Evolutionary conservation across 1,139 yeast genomes (phyloP), one percentile per base, ranked within the genome.

Genomic region (Meyerozyma elateridarum): DNA sequence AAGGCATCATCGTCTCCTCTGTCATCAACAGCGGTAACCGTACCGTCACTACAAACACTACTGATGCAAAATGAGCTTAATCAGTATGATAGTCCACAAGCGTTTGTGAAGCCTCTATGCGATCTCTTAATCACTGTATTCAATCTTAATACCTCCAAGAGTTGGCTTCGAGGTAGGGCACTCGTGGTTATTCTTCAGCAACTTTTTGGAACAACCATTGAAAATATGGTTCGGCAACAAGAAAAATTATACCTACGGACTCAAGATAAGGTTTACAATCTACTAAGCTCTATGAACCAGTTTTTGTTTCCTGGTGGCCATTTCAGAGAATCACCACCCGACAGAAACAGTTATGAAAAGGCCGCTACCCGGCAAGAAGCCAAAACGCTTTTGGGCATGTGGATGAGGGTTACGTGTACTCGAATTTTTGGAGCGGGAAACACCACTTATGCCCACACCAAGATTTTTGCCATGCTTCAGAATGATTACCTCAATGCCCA

Each of bases 121-220:
- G 95, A 87, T 42, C 53, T 85, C 8, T 68, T 88, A 31, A 72
- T 85, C 14, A 65, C 83, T 0, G 52, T 87, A 1, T 89, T 89
- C 56, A 76, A 85, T 15, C 59, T 85, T 17, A 76, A 79, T 35
- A 72, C 70, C 26, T 68, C 84, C 2, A 78, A 76, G 34, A 72
- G 75, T 31, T 87, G 96, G 95, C 58, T 88, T 1, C 62, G 95
- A 34, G 96, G 96, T 0, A 65, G 89, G 31, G 96, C 96, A 0
- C 66, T 87, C 4, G 70, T 88, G 25, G 79, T 87, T 3, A 76
- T 89, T 3, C 62, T 88, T 27, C 96, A 88, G 52, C 96, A 87
- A 53, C 55, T 89, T 1, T 70, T 89, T 33, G 96, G 96, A 0
- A 85, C 94, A 3, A 83, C 96, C 0, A 80, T 88, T 36, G 96